phyloP scores from a whole-genome alignment of 2,329 filamentous ascomycete species.

The Paracamarosporium sp. region DNA sequence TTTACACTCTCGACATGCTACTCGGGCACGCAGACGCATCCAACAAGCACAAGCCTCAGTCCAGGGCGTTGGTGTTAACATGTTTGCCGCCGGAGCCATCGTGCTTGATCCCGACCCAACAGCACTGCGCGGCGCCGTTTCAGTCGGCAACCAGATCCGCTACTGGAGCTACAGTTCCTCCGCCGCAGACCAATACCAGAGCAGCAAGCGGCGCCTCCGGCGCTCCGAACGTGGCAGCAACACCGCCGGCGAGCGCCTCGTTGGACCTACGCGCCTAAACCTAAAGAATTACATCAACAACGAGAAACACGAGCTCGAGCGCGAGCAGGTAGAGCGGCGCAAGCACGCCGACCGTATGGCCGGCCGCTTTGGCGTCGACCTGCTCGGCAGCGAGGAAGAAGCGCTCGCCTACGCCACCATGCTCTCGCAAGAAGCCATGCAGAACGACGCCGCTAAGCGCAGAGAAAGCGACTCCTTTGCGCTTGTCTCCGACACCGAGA shows the following conservation, averaged over 20 bases:
- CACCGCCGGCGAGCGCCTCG: slow-evolving; percentile 63
- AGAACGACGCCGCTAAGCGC: slow-evolving; percentile 56
- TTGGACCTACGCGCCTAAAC: slow-evolving; percentile 69
- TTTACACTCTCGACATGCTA: slow-evolving; percentile 83
- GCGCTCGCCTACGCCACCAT: slow-evolving; percentile 68
- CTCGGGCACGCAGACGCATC: slow-evolving; percentile 78
- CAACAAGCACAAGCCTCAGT: slow-evolving; percentile 72
- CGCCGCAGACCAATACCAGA: slow-evolving; percentile 73
- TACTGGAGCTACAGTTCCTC: slow-evolving; percentile 96
- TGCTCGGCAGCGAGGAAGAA: slow-evolving; percentile 69
- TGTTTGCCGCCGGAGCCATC: slow-evolving; percentile 83
- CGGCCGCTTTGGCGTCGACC: slow-evolving; percentile 82
- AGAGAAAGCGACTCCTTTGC: slow-evolving; percentile 50
- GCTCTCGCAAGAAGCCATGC: slow-evolving; percentile 65
- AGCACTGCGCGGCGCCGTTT: slow-evolving; percentile 82
- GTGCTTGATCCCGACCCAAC: slow-evolving; percentile 88
- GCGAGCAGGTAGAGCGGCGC: slow-evolving; percentile 70
- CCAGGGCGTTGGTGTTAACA: slow-evolving; percentile 73
- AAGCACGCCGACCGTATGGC: slow-evolving; percentile 75
- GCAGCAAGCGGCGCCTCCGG: slow-evolving; percentile 79
- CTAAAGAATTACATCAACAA: slow-evolving; percentile 83
- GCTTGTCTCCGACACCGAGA: slow-evolving; percentile 45
- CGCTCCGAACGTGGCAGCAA: slow-evolving; percentile 72
- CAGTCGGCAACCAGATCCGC: slow-evolving; percentile 83
- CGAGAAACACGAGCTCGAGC: slow-evolving; percentile 81